phyloP scores from a whole-genome alignment of 2,329 filamentous ascomycete species.

The Didymella sp. region DNA sequence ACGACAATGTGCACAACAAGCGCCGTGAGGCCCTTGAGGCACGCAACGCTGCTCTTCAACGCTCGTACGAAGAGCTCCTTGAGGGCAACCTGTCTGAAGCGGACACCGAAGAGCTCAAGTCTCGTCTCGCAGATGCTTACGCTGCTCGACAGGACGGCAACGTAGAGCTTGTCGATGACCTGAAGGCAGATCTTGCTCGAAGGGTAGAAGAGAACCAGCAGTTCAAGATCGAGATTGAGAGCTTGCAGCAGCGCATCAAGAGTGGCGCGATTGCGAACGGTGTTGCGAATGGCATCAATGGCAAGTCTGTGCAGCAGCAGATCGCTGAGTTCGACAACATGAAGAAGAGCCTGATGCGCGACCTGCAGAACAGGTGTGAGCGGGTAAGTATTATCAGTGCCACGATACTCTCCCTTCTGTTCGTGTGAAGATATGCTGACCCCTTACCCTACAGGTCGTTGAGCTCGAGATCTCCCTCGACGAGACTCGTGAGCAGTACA shows the following conservation, averaged over 20 bases:
- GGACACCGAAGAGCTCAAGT: constrained; percentile 85
- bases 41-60: constrained; percentile 75
- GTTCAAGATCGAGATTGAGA: constrained; percentile 80
- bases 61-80: constrained; percentile 83
- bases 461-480: constrained; percentile 98
- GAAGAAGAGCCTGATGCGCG: constrained; percentile 99
- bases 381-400: constrained; percentile 60
- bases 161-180: constrained; percentile 74
- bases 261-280: constrained; percentile 67
- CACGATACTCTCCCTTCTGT: constrained; percentile 17
- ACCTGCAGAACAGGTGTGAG: constrained; percentile 97
- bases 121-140: constrained; percentile 77
- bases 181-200: constrained; percentile 76
- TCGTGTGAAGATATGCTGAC: constrained; percentile 30
- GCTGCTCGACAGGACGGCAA: constrained; percentile 76
- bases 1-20: constrained; percentile 67
- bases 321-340: constrained; percentile 98
- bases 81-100: constrained; percentile 77
- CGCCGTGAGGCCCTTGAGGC: constrained; percentile 78
- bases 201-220: constrained; percentile 83
- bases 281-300: constrained; percentile 65
- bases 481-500: constrained; percentile 98
- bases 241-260: constrained; percentile 77
- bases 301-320: constrained; percentile 95
- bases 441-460: constrained; percentile 64